Conservation (phyloP, 73 alveolate species). For the Tetrahymena elliotti region DNA sequence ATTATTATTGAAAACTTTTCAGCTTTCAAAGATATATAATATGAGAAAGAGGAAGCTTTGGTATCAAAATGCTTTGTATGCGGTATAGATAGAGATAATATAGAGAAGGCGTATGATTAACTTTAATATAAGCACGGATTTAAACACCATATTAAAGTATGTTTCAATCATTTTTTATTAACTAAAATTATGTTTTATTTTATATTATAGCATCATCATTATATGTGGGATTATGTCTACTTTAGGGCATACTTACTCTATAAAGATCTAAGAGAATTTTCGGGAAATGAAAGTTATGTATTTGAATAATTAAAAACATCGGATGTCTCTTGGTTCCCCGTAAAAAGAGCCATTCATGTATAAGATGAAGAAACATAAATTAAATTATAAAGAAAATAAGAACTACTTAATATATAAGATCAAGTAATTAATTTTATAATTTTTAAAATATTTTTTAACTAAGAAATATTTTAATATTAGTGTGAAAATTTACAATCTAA, state of each 20-base stretch:
- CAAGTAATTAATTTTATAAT: not conserved
- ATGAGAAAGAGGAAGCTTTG: conserved; percentile 73
- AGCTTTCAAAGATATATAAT: conserved; percentile 77
- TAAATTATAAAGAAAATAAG: not conserved
- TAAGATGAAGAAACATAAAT: not conserved
- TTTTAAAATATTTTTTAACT: not conserved
- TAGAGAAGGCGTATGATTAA: conserved; percentile 68
- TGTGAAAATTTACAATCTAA: not conserved
- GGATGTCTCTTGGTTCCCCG: not conserved
- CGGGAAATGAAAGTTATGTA: conserved; percentile 45
- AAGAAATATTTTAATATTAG: not conserved
- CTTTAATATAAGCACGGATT: not conserved
- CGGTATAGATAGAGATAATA: conserved; percentile 82
- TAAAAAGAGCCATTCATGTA: not conserved
- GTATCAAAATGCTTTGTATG: conserved; percentile 87
- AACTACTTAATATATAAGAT: not conserved
- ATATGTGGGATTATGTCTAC: conserved; percentile 43
- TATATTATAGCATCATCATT: conserved; percentile 8
- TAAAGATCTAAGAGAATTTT: conserved; percentile 20
- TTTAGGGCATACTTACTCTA: conserved; percentile 19
- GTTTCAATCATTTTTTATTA: not conserved
- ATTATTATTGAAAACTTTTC: conserved; percentile 92
- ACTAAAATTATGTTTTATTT: not conserved
- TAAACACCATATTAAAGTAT: not conserved
- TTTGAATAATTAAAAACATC: not conserved